Evolutionary conservation across 805 yeast genomes (phyloP).

Genomic region (Danielia reshetovae): DNA sequence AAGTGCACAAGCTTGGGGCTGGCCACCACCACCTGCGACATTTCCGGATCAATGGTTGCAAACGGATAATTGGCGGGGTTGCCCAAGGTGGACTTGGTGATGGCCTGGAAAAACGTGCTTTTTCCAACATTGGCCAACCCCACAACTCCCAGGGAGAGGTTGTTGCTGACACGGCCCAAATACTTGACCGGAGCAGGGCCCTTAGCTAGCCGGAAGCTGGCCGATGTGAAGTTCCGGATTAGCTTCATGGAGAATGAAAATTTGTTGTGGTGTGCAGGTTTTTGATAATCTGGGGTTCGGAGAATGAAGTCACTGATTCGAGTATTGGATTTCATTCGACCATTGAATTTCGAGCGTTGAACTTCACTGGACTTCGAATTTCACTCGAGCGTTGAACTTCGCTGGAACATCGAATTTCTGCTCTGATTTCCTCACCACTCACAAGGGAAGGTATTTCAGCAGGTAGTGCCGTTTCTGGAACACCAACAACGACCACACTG

Average conservation of each 20-base stretch:
- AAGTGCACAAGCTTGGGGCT: constrained; percentile 81
- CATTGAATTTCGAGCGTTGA: too few species aligned
- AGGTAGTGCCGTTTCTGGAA: constrained; percentile 7
- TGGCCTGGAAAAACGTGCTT: constrained; percentile 95
- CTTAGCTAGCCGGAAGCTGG: constrained; percentile 12
- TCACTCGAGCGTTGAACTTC: too few species aligned
- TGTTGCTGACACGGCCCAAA: constrained; percentile 17
- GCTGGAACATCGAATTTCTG: too few species aligned
- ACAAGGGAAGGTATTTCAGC: too few species aligned
- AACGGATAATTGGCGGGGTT: constrained; percentile 97
- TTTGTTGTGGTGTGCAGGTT: too few species aligned
- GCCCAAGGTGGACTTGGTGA: constrained; percentile 88
- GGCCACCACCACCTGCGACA: constrained; percentile 93
- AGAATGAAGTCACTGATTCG: too few species aligned
- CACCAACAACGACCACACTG: constrained; percentile 2
- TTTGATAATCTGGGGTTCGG: too few species aligned
- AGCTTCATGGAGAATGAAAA: too few species aligned
- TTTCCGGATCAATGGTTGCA: constrained; percentile 98
- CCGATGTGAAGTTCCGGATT: constrained; percentile 10
- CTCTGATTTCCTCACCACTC: too few species aligned
- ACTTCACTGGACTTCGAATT: too few species aligned
- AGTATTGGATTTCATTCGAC: too few species aligned
- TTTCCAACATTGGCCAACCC: constrained; percentile 96
- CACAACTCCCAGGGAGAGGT: constrained; percentile 63
- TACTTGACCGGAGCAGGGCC: constrained; percentile 6